Evolutionary conservation across 2,329 filamentous ascomycete species (phyloP), one percentile per base, ranked within the genome.

Genomic region (Rhexocercosporidium sp.): DNA sequence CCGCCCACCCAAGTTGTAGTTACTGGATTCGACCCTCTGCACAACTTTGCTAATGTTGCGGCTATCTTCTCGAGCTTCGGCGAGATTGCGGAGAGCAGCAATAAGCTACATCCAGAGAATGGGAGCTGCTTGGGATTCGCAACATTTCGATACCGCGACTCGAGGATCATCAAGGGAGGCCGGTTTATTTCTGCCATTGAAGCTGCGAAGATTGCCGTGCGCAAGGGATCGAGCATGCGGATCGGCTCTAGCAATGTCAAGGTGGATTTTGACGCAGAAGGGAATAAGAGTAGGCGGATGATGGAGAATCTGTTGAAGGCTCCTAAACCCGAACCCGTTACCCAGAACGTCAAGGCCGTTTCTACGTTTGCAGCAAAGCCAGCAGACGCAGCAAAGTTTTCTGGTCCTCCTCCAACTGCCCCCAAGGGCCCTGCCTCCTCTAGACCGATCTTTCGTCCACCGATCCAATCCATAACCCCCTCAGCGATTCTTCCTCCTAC

Each of bases 121-220:
- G 96, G 96, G 20, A 96, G 93, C 76, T 97, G 96, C 77, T 86
- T 99, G 14, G 96, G 96, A 14, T 94, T 99, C 77, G 97, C 93
- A 71, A 93, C 93, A 18, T 93, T 99, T 76, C 90, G 91, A 67
- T 99, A 96, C 79, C 90, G 91, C 75, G 95, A 98, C 77, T 82
- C 85, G 1, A 85, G 88, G 81, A 41, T 59, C 18, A 51, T 61
- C 5, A 75, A 72, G 41, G 73, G 71, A 9, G 68, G 51, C 7
- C 82, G 82, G 71, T 84, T 79, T 2, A 81, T 93, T 46, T 86
- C 89, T 59, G 96, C 93, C 6, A 88, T 91, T 47, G 90, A 92
- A 68, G 92, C 94, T 47, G 95, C 96, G 9, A 92, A 92, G 74
- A 86, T 88, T 73, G 96, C 96, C 11, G 89, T 94, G 46, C 86